phyloP scores from a whole-genome alignment of 805 yeast genomes.

The Spathaspora boniae region DNA sequence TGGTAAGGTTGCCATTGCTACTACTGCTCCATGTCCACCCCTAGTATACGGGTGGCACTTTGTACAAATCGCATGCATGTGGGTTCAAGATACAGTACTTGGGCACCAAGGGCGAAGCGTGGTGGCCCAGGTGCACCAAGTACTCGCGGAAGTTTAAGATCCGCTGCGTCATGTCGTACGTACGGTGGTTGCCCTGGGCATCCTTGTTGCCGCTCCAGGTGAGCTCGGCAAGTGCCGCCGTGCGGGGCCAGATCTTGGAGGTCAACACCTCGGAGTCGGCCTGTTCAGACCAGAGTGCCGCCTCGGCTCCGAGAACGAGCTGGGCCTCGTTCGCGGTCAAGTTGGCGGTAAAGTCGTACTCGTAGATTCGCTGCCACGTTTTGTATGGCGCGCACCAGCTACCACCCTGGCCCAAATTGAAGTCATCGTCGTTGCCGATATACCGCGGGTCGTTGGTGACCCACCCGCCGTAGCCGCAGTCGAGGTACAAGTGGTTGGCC shows the following conservation, averaged over 20 bases:
- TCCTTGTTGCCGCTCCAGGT: constrained; percentile 41
- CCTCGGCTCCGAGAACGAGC: constrained; percentile 38
- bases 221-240: constrained; percentile 40
- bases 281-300: constrained; percentile 39
- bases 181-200: constrained; percentile 23
- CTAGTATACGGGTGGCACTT: constrained; percentile 4
- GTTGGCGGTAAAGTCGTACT: constrained; percentile 28
- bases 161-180: constrained; percentile 28
- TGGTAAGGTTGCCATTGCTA: too few relatives aligned
- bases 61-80: constrained; percentile 32
- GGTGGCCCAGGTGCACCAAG: constrained; percentile 30
- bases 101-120: constrained; percentile 35
- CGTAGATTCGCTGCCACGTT: constrained; percentile 41
- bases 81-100: constrained; percentile 33
- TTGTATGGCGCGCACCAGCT: constrained; percentile 44
- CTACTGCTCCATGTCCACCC: too few relatives aligned
- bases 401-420: constrained; percentile 31
- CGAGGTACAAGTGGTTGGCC: constrained; percentile 31
- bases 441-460: constrained; percentile 33
- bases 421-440: constrained; percentile 20
- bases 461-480: constrained; percentile 40
- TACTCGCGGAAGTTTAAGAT: constrained; percentile 38
- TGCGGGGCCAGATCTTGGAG: constrained; percentile 36
- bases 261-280: constrained; percentile 29
- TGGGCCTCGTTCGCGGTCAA: constrained; percentile 25